Evolutionary conservation across 371 early-diverging fungal species (phyloP).

Genomic region (Mucor plumbeus): DNA sequence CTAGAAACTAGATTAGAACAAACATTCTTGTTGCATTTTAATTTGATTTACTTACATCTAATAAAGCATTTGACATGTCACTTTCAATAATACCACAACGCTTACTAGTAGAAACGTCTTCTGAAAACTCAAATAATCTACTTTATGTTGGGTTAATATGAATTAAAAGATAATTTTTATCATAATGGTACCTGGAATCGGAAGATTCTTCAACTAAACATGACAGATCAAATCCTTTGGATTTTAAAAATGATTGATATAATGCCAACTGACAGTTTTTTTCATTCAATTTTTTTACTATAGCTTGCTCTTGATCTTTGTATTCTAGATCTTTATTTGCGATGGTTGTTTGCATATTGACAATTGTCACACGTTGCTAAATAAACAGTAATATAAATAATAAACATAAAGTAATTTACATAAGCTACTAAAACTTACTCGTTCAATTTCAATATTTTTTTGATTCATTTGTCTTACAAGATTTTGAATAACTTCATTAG

Average conservation of each 20-base stretch:
- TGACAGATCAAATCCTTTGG: constrained; percentile 15
- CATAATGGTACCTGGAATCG: not conserved
- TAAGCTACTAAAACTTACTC: constrained; percentile 3
- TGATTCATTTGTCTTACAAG: constrained; percentile 27
- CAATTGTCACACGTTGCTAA: constrained; percentile 29
- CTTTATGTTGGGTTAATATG: too few relatives aligned
- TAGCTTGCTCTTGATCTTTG: constrained; percentile 32
- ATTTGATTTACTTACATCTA: not conserved
- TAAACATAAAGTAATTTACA: not conserved
- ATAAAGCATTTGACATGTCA: not conserved
- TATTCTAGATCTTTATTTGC: constrained; percentile 38
- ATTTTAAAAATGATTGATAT: constrained; percentile 19
- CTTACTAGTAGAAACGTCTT: not conserved
- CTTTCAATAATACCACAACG: not conserved
- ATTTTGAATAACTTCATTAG: constrained; percentile 28
- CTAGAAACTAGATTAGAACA: not conserved
- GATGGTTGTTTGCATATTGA: constrained; percentile 33
- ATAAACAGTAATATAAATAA: not conserved
- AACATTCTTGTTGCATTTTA: not conserved
- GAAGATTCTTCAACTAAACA: constrained; percentile 10
- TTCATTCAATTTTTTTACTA: constrained; percentile 25
- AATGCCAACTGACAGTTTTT: constrained; percentile 8
- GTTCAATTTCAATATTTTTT: constrained; percentile 18
- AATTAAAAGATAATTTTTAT: not conserved
- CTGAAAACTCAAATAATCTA: not conserved